phyloP scores from a whole-genome alignment of 164 flowering plant genomes.

The Paratinospora sagittata region DNA sequence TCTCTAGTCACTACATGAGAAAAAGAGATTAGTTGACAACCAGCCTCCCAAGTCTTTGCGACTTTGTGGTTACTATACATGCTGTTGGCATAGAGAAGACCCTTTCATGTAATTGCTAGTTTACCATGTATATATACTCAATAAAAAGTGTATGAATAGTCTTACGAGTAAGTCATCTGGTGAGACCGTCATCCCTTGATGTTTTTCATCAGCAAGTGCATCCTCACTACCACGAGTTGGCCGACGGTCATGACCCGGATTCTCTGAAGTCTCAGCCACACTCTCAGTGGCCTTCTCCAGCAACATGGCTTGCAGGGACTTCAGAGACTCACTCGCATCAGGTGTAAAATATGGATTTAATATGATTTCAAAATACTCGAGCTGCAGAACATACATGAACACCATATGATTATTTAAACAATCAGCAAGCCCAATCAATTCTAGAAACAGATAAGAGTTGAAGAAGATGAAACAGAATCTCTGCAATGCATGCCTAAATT shows the following conservation, averaged over 20 bases:
- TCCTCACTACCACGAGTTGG: conserved; percentile 95
- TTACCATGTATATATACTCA: neutral
- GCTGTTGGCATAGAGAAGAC: neutral
- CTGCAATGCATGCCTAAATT: neutral
- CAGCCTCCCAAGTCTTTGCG: too few relatives aligned
- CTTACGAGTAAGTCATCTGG: conserved; percentile 97
- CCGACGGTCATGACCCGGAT: conserved; percentile 81
- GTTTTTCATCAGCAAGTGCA: conserved; percentile 64
- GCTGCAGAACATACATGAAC: conserved; percentile 49
- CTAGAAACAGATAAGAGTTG: neutral
- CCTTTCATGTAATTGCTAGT: too few relatives aligned
- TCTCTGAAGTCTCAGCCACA: conserved; percentile 56
- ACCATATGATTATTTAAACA: neutral
- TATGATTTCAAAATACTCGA: conserved; percentile 90
- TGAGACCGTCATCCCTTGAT: conserved; percentile 63
- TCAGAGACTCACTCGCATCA: conserved; percentile 82
- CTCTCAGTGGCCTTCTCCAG: conserved; percentile 88
- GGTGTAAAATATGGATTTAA: conserved; percentile 75
- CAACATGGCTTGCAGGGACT: conserved; percentile 71
- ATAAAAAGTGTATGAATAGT: neutral
- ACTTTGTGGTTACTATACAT: too few relatives aligned
- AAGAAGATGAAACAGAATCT: neutral
- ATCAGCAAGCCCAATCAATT: neutral
- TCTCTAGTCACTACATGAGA: too few relatives aligned
- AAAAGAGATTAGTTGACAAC: too few relatives aligned